Evolutionary conservation across 1,139 yeast species (phyloP), one percentile per base, ranked within the genome.

Genomic region (Petasospora fabianii): DNA sequence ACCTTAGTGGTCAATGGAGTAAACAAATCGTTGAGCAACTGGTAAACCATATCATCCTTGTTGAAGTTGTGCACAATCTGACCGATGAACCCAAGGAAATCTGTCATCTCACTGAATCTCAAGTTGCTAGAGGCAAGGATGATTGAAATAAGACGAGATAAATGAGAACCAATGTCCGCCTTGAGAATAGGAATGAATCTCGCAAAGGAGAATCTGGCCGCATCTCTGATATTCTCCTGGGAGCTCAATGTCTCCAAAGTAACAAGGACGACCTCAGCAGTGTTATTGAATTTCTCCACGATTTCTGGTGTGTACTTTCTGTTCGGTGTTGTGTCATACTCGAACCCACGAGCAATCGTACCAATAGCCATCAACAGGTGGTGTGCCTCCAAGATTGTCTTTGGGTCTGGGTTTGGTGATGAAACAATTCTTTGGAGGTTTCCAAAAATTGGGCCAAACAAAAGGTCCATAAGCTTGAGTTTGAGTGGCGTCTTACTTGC

Each of bases 351-450:
- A 3, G 90, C 84, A 54, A 90, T 73, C 0, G 96, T 86, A 27
- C 97, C 97, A 38, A 92, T 76, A 0, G 97, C 92, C 79, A 86
- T 77, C 35, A 94, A 65, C 30, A 82, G 74, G 59, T 92, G 97
- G 59, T 92, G 96, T 3, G 88, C 81, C 58, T 87, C 94, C 34
- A 85, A 62, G 4, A 82, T 71, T 27, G 73, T 56, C 34, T 71
- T 68, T 17, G 71, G 64, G 24, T 66, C 68, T 42, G 70, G 71
- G 15, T 67, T 57, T 31, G 64, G 64, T 1, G 69, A 54, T 26
- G 77, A 73, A 37, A 81, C 77, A 51, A 85, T 79, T 17, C 66
- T 66, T 59, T 90, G 95, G 48, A 92, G 68, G 47, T 77, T 83
- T 14, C 73, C 66, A 56, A 86, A 92, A 27, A 92, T 68, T n/a